Evolutionary conservation across 1,139 yeast species (phyloP), one percentile per base, ranked within the genome.

Genomic region (Pichia sp.): DNA sequence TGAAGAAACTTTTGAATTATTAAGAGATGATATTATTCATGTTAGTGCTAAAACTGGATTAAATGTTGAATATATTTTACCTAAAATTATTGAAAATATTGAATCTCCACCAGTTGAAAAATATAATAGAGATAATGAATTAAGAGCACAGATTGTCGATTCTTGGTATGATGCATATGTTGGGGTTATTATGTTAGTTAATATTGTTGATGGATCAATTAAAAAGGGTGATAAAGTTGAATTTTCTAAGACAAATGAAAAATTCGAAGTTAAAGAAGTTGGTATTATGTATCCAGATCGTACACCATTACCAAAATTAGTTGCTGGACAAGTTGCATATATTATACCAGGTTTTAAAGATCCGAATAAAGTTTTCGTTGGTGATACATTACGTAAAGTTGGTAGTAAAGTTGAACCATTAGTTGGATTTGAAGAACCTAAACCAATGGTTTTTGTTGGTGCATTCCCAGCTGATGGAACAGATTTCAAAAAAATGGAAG

Each of bases 371-470:
- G 97, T 96, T 0, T 77, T 84, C 64, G 84, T 91, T 54, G 99
- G 99, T 42, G 99, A 93, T 66, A 93, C 99, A 0, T 79, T 89
- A 58, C 81, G 83, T 76, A 83, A 80, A 53, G 73, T 75, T n/a
- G 88, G 87, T 2, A 75, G 79, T 31, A 79, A 75, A 50, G 81
- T 87, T 1, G 87, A 83, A 54, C 84, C 96, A 1, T 73, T 93
- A 31, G 96, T 96, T 0, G 98, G 98, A 0, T 93, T 93, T 68
- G 97, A 91, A 67, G 97, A 89, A 61, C 91, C 95, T 1, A 91
- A 93, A 67, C 97, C 99, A 1, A 93, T 93, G 98, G 98, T 93
- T 8, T 93, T 91, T 68, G 95, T 93, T 45, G 99, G 99, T 10
- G 99, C 99, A 0, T 93, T 90, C 62, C 99, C 99, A 0, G 95